Conservation (phyloP, 2,329 filamentous ascomycete species). For the Dactylellina cionopaga region DNA sequence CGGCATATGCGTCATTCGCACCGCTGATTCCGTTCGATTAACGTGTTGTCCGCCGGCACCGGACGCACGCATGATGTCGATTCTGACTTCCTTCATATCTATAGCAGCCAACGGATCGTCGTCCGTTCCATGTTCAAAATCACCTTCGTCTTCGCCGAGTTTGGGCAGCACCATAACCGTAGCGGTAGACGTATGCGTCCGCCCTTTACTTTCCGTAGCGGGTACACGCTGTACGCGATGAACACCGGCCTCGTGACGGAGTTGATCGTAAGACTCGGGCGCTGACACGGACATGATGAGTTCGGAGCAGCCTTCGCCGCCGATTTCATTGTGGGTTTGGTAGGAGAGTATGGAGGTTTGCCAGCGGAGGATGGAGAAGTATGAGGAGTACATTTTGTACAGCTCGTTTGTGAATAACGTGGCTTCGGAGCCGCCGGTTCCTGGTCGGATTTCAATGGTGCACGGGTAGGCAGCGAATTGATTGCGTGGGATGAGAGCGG, state of each 20-base stretch:
- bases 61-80: slow-evolving; percentile 89
- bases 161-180: slow-evolving; percentile 93
- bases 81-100: slow-evolving; percentile 80
- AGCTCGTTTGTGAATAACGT: slow-evolving; percentile 88
- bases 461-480: slow-evolving; percentile 91
- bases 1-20: slow-evolving; percentile 88
- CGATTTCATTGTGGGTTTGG: slow-evolving; percentile 69
- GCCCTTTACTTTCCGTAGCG: slow-evolving; percentile 82
- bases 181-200: slow-evolving; percentile 92
- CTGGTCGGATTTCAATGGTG: slow-evolving; percentile 89
- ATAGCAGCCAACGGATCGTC: slow-evolving; percentile 93
- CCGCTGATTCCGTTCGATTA: slow-evolving; percentile 96
- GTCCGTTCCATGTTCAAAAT: slow-evolving; percentile 62
- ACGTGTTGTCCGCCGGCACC: slow-evolving; percentile 97
- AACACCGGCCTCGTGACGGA: slow-evolving; percentile 90
- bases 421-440: slow-evolving; percentile 90
- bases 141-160: slow-evolving; percentile 71
- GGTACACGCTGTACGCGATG: slow-evolving; percentile 95
- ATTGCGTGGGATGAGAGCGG: slow-evolving; percentile 83
- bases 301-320: slow-evolving; percentile 75
- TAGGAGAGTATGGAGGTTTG: slow-evolving; percentile 54
- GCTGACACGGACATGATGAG: slow-evolving; percentile 85
- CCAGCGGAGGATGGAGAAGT: slow-evolving; percentile 70
- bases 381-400: slow-evolving; percentile 86
- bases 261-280: slow-evolving; percentile 78